phyloP scores from a whole-genome alignment of 345 rosid species.

The Salix brachista region DNA sequence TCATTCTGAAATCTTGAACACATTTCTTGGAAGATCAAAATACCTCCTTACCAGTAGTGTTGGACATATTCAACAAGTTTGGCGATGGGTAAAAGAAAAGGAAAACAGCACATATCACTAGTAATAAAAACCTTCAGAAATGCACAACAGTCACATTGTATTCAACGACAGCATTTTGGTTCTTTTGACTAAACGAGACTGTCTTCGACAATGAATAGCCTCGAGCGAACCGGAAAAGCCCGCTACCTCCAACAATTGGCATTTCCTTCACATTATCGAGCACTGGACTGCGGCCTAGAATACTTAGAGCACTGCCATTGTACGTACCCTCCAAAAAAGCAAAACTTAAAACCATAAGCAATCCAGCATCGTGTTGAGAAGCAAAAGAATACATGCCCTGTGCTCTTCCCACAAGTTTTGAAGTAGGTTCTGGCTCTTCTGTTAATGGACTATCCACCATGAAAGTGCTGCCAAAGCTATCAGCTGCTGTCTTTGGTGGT shows the following conservation, averaged over 20 bases:
- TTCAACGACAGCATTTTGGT: slow-evolving; percentile 20
- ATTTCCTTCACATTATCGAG: background rate
- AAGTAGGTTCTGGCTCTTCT: slow-evolving; percentile 28
- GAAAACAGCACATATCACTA: background rate
- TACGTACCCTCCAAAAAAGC: slow-evolving; percentile 11
- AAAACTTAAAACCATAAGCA: slow-evolving; percentile 4
- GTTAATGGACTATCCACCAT: slow-evolving; percentile 31
- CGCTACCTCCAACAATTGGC: slow-evolving; percentile 20
- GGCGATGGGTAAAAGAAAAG: background rate
- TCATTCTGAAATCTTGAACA: background rate
- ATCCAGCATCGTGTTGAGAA: slow-evolving; percentile 10
- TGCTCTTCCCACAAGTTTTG: slow-evolving; percentile 39
- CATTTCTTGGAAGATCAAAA: background rate
- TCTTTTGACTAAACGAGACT: background rate
- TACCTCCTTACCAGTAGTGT: background rate
- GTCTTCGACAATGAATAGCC: slow-evolving; percentile 13
- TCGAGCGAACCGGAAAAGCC: slow-evolving; percentile 14
- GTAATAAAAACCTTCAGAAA: background rate
- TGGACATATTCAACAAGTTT: background rate
- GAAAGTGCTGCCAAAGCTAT: slow-evolving; percentile 18
- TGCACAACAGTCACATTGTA: slow-evolving; percentile 24
- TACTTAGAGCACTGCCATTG: slow-evolving; percentile 11
- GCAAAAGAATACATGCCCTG: slow-evolving; percentile 26
- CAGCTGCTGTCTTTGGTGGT: background rate
- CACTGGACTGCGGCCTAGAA: slow-evolving; percentile 10